Evolutionary conservation across 176 grass and related monocot species (phyloP), one percentile per base, ranked within the genome.

Genomic region (Chloris gayana): DNA sequence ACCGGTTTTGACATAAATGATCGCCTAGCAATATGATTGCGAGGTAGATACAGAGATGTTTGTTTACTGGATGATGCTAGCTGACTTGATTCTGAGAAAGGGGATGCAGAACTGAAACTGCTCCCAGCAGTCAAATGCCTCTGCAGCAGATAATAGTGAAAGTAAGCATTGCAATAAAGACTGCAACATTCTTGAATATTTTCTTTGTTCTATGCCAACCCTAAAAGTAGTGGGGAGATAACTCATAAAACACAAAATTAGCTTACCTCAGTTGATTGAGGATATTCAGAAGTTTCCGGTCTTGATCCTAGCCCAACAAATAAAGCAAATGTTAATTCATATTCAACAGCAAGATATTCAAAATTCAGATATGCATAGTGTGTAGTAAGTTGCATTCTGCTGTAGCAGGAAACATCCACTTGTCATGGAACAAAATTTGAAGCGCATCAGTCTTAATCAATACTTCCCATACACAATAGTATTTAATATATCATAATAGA

Each of bases 1-100:
- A 99, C 88, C 32, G 96, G 96, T 73, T 95, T 99, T 67, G 96
- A 99, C 88, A 95, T 95, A 70, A 99, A 99, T 17, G 96, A 89
- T 24, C 93, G 87, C 76, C 93, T 90, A 9, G 90, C 88, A 51
- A 88, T 70, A 82, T 91, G 86, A 76, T 89, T 89, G 74, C 84
- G 90, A 50, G 88, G 93, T 67, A 78, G 86, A 62, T 90, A 78
- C 31, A 76, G 80, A 12, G 67, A 65, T 69, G 87, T 75, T 30
- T 80, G 91, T 87, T 94, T 97, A 82, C 91, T 88, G 50, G 89
- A 83, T 44, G 91, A 90, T 31, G 89, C 83, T 88, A 91, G 67
- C 74, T 84, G 85, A 77, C 89, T 88, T 75, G 95, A 94, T 53
- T 94, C 95, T 15, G 88, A 90, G 63, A 91, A 85, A 17, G 92